Percentiles rank a stretch among this genome's conserved stretches.
Evolutionary conservation across 2,329 filamentous ascomycete genomes (phyloP).

Genomic region (Pestalotiopsis sp.): DNA sequence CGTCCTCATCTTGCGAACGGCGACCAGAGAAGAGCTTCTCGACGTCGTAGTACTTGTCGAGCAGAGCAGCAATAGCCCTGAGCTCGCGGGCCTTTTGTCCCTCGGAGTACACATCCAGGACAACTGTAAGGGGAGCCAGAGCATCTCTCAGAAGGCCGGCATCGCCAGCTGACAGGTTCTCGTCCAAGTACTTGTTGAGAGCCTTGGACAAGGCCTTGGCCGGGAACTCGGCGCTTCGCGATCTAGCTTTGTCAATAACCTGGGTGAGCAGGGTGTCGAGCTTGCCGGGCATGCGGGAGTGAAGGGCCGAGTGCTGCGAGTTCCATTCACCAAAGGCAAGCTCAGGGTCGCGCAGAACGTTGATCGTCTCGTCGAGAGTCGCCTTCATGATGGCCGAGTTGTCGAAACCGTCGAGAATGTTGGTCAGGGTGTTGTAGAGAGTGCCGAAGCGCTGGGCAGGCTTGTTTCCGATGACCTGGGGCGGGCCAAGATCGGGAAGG

Average conservation of each 20-base stretch:
- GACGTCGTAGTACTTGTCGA: constrained; percentile 78
- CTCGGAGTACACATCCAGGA: constrained; percentile 80
- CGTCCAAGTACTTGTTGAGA: constrained; percentile 84
- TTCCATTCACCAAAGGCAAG: constrained; percentile 97
- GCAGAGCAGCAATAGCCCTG: constrained; percentile 73
- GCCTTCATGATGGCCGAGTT: constrained; percentile 94
- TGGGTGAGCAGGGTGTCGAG: constrained; percentile 80
- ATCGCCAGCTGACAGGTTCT: constrained; percentile 74
- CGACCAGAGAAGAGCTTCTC: constrained; percentile 87
- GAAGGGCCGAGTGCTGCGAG: constrained; percentile 92
- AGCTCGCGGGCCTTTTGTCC: constrained; percentile 92
- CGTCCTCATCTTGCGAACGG: constrained; percentile 85
- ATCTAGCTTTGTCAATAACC: constrained; percentile 80
- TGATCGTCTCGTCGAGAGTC: constrained; percentile 84
- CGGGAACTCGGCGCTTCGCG: constrained; percentile 83
- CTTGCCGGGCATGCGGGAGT: constrained; percentile 94
- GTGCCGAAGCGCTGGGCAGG: constrained; percentile 83
- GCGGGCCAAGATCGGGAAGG: constrained; percentile 81
- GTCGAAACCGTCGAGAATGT: constrained; percentile 92
- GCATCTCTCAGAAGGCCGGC: constrained; percentile 71
- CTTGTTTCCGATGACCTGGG: constrained; percentile 87
- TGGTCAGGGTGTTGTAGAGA: constrained; percentile 74
- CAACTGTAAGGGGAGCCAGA: constrained; percentile 72
- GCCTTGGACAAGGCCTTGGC: constrained; percentile 84
- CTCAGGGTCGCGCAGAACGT: constrained; percentile 84